phyloP scores from a whole-genome alignment of 495 filamentous ascomycete genomes.

The Trichoderma erinaceum region DNA sequence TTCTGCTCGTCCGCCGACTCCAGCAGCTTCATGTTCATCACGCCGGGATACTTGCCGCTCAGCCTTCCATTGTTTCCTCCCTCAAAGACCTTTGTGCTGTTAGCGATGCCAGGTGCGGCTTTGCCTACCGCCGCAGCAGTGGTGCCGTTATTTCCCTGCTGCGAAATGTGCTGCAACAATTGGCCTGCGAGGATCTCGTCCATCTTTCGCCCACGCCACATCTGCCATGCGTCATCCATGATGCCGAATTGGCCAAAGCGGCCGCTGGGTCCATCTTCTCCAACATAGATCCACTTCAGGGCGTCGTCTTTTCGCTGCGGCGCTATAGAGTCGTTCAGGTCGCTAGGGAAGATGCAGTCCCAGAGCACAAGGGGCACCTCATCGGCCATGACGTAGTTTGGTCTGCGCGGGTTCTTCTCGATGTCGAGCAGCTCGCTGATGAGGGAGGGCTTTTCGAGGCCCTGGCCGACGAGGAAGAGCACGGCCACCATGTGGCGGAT shows the following conservation, averaged over 20 bases:
- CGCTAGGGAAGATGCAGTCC: slow-evolving; percentile 80
- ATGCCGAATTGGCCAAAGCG: slow-evolving; percentile 59
- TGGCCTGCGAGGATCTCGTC: slow-evolving; percentile 73
- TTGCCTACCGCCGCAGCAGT: slow-evolving; percentile 21
- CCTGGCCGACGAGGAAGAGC: slow-evolving; percentile 86
- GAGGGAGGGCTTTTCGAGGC: slow-evolving; percentile 68
- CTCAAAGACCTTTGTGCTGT: slow-evolving; percentile 58
- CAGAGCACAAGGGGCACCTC: slow-evolving; percentile 87
- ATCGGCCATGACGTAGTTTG: slow-evolving; percentile 82
- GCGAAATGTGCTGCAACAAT: slow-evolving; percentile 57
- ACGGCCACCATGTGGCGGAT: slow-evolving; percentile 86
- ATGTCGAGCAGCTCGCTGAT: slow-evolving; percentile 69
- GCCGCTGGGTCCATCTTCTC: slow-evolving; percentile 47
- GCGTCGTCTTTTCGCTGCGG: slow-evolving; percentile 48
- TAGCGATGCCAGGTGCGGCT: slow-evolving; percentile 17
- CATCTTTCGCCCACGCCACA: slow-evolving; percentile 79
- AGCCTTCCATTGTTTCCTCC: slow-evolving; percentile 56
- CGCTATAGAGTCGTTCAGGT: slow-evolving; percentile 27
- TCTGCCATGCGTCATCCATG: slow-evolving; percentile 67
- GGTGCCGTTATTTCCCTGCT: slow-evolving; percentile 37
- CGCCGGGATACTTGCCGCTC: slow-evolving; percentile 62
- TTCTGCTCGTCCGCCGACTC: slow-evolving; percentile 67
- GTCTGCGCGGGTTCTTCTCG: slow-evolving; percentile 59
- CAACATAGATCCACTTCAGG: slow-evolving; percentile 73
- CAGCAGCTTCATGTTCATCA: slow-evolving; percentile 59